Evolutionary conservation across 2,329 filamentous ascomycete genomes (phyloP).

Genomic region (Pestalotiopsis sp.): DNA sequence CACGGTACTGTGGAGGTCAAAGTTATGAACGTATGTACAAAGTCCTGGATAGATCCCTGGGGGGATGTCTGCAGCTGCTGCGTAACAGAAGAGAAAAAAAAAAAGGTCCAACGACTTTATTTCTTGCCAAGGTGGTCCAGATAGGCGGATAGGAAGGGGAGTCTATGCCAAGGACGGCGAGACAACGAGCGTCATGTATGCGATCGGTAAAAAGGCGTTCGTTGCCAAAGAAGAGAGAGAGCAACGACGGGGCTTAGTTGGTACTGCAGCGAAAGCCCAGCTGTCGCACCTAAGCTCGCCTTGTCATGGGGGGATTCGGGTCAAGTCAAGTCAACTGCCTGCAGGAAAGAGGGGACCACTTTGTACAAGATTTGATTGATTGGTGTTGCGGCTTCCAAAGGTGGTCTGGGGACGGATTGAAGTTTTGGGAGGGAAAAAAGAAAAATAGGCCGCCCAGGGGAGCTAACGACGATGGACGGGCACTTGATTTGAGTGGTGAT

Average conservation of each 20-base stretch:
- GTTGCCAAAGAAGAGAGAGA: background rate
- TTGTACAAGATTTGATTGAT: background rate
- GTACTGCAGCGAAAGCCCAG: background rate
- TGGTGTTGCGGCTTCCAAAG: background rate
- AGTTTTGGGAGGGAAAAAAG: background rate
- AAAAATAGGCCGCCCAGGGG: background rate
- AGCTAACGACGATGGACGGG: background rate
- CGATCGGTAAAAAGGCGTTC: background rate
- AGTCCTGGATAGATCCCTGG: background rate
- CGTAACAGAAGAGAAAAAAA: too few relatives aligned
- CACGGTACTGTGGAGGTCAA: background rate
- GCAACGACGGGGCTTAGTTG: background rate
- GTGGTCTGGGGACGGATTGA: background rate
- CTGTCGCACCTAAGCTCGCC: background rate
- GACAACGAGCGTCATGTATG: background rate
- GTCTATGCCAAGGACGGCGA: background rate
- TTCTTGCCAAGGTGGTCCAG: background rate
- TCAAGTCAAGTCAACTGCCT: background rate
- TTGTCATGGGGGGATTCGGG: background rate
- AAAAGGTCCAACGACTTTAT: background rate
- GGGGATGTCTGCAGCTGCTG: background rate
- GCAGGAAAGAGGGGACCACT: background rate
- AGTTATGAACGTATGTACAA: background rate
- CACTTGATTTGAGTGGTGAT: background rate
- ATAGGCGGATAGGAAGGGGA: background rate